Evolutionary conservation across 306 rosid species (phyloP), one percentile per base, ranked within the genome.

Genomic region (Ammopiptanthus mongolicus): DNA sequence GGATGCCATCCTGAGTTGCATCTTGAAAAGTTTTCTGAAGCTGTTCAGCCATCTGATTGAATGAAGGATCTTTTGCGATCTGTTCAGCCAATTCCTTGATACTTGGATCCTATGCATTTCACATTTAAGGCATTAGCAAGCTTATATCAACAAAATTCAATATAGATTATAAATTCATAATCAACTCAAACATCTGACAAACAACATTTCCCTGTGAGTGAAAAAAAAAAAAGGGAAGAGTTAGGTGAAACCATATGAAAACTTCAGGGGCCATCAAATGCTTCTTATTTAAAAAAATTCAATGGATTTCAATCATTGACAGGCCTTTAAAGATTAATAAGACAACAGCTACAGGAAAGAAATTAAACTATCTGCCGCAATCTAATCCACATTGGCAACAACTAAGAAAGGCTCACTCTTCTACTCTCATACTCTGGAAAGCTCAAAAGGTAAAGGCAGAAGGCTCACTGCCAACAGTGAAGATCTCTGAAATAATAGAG

Each of bases 41-140:
- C 83, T 92, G 97, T 81, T 92, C 98, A 41, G 97, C 99, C 99
- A 96, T 96, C 81, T 92, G 97, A 84, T 84, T 96, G 86, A 96
- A 96, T n/a, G 99, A 79, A 47, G 99, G 98, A 82, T 96, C 99
- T 85, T 85, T 87, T 34, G 99, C 90, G 75, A 96, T 92, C 83
- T 95, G 97, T 81, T 95, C 97, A 73, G 99, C 99, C 71, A 95
- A 84, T 14, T 90, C 97, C 86, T 95, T 95, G 82, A 95, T 85
- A 81, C 97, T 95, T 79, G 99, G 99, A 90, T 95, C 99, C 99
- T 95, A 74, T 46, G 56, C 34, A 84, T 56, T 69, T 28, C 39
- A 58, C 78, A 84, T 12, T 47, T 11, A 55, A 55, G 50, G 71
- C 29, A 74, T 75, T 65, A 78, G 60, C 53, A 56, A 57, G 61